A percentile compares a stretch with the other conserved stretches of the same genome.
Evolutionary conservation across 495 filamentous ascomycete species (phyloP).

Genomic region (Gamarada debralockiae): DNA sequence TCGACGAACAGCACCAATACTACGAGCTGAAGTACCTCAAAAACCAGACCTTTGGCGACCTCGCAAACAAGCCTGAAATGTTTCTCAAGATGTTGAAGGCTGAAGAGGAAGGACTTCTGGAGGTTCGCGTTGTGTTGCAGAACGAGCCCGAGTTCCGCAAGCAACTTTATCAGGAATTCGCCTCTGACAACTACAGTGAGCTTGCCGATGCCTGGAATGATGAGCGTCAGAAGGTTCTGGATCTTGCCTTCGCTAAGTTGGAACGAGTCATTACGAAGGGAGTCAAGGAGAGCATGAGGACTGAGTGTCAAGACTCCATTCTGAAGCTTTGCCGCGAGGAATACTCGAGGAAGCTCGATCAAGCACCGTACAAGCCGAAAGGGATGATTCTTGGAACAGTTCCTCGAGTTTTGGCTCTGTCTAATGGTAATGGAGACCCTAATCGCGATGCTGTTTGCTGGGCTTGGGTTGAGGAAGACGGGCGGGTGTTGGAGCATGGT

Average conservation of each 20-base stretch:
- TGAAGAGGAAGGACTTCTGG: constrained; percentile 86
- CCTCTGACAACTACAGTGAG: constrained; percentile 91
- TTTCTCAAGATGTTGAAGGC: constrained; percentile 96
- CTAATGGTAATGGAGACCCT: constrained; percentile 73
- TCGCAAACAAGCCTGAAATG: constrained; percentile 78
- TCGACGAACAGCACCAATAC: constrained; percentile 92
- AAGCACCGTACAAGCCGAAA: constrained; percentile 92
- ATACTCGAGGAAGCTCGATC: constrained; percentile 84
- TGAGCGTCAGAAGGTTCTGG: constrained; percentile 76
- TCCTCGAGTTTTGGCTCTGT: constrained; percentile 80
- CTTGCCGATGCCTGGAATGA: constrained; percentile 93
- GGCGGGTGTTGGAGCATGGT: constrained; percentile 80
- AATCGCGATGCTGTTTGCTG: constrained; percentile 79
- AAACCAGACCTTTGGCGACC: constrained; percentile 75
- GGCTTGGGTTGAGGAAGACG: constrained; percentile 91
- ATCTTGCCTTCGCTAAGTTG: constrained; percentile 77
- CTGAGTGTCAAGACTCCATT: constrained; percentile 86
- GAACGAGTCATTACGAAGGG: constrained; percentile 79
- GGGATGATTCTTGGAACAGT: constrained; percentile 87
- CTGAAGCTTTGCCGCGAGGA: constrained; percentile 77
- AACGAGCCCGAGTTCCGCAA: constrained; percentile 68
- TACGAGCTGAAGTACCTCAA: constrained; percentile 97
- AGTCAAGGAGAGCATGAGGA: constrained; percentile 88
- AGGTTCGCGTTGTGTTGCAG: constrained; percentile 74
- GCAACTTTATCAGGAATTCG: constrained; percentile 74